Evolutionary conservation across 2,329 filamentous ascomycete genomes (phyloP).

Genomic region (Cephalotrichum gorgonifer): DNA sequence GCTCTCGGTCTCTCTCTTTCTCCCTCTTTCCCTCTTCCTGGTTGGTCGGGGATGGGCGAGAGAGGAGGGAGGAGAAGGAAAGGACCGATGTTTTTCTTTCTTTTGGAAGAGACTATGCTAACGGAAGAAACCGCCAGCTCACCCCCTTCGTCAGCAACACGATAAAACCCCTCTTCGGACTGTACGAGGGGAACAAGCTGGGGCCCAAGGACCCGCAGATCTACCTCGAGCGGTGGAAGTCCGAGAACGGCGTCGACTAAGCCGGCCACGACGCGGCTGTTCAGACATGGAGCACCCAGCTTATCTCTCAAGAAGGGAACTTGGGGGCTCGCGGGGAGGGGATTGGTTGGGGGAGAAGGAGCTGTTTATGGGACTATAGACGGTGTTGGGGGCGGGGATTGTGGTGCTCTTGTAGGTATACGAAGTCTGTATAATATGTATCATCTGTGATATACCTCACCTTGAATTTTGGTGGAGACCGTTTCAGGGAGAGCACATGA

Average conservation of each 20-base stretch:
- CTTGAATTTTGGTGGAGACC: too few relatives aligned
- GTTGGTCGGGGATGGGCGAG: not conserved
- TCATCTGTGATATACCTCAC: too few relatives aligned
- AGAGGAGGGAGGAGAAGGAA: not conserved
- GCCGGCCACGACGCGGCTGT: not conserved
- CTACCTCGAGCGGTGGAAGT: constrained; percentile 58
- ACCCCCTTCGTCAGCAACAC: constrained; percentile 66
- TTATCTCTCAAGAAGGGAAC: too few relatives aligned
- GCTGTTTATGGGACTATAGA: not conserved
- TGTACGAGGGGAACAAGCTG: constrained; percentile 34
- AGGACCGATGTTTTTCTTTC: too few relatives aligned
- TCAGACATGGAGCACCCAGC: too few relatives aligned
- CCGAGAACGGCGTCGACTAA: constrained; percentile 53
- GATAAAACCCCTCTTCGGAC: constrained; percentile 40
- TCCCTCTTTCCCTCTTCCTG: not conserved
- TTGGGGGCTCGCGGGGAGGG: too few relatives aligned
- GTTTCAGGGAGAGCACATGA: too few relatives aligned
- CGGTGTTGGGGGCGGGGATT: not conserved
- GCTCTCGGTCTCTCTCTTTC: not conserved
- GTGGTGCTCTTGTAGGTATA: too few relatives aligned
- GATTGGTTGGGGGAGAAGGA: too few relatives aligned
- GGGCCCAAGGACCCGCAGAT: constrained; percentile 43
- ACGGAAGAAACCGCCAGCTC: constrained; percentile 48
- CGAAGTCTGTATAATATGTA: too few relatives aligned
- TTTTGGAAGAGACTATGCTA: not conserved